These are phyloP conservation scores for Fusarium verticillioides DNA, from an alignment of 2,329 filamentous ascomycete species.

Conservation along the genomic window DNA sequence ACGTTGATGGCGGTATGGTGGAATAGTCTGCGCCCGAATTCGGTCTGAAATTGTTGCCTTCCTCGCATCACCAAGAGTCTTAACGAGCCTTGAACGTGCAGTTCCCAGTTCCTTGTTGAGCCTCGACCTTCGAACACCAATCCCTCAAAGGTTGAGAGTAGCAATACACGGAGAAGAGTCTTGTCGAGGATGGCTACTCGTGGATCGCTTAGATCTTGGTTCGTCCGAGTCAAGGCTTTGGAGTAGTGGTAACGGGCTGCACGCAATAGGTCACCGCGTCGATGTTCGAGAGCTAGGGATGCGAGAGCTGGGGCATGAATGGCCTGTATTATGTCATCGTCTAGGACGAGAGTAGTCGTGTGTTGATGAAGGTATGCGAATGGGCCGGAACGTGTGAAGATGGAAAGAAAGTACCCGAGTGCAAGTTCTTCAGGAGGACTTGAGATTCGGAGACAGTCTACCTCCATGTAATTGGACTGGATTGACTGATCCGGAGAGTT, in stretches of 20 bases:
- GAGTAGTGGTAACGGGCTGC: slow-evolving; percentile 3
- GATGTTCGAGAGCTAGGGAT: slow-evolving; percentile 1
- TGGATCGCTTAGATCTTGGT: background rate
- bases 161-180: background rate
- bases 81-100: background rate
- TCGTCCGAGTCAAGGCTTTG: background rate
- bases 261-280: background rate
- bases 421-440: background rate
- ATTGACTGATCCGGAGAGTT: fast-evolving
- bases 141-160: background rate
- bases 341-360: background rate
- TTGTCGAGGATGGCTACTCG: background rate
- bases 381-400: background rate
- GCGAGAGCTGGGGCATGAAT: slow-evolving; percentile 1
- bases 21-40: background rate
- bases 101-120: background rate
- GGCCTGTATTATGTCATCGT: background rate
- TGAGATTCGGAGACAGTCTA: background rate
- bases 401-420: background rate
- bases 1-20: slow-evolving; percentile 3
- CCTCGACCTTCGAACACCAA: background rate
- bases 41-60: background rate
- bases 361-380: background rate
- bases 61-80: background rate
- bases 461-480: background rate